phyloP scores from a whole-genome alignment of 2,329 filamentous ascomycete genomes.

The Fusarium bactridioides region DNA sequence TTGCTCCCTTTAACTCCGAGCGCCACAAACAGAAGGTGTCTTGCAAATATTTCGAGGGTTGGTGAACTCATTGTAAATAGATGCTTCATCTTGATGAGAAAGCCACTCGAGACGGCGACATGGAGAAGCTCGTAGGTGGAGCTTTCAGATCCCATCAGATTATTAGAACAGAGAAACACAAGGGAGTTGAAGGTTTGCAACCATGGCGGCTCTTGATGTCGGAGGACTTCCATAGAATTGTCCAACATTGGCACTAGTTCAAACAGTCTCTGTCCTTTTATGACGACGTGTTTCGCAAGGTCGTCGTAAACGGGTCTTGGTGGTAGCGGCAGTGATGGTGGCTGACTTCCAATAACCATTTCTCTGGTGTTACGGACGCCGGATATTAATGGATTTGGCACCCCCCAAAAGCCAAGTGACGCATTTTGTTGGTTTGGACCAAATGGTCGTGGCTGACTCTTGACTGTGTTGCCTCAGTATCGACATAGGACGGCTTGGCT shows the following conservation, averaged over 20 bases:
- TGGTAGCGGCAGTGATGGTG: rapidly evolving
- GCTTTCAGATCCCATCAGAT: rapidly evolving
- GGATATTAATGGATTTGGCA: rapidly evolving
- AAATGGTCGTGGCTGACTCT: too few species aligned
- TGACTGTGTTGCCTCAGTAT: neutral
- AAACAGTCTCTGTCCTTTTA: rapidly evolving
- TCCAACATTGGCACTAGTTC: neutral
- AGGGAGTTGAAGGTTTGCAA: neutral
- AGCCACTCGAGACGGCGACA: neutral
- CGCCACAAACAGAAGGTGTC: neutral
- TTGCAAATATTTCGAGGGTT: rapidly evolving
- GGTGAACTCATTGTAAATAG: rapidly evolving
- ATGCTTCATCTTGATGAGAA: neutral
- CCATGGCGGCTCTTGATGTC: rapidly evolving
- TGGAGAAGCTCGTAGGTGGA: rapidly evolving
- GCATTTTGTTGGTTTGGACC: rapidly evolving
- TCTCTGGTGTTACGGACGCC: rapidly evolving
- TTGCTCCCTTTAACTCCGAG: rapidly evolving
- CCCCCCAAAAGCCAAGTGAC: rapidly evolving
- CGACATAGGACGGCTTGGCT: rapidly evolving
- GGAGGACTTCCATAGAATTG: rapidly evolving
- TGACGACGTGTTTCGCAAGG: rapidly evolving
- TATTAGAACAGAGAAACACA: neutral
- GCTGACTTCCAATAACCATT: rapidly evolving
- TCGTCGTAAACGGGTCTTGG: rapidly evolving